phyloP scores from a whole-genome alignment of 768 basidiomycete species.

The Kwoniella europaea region DNA sequence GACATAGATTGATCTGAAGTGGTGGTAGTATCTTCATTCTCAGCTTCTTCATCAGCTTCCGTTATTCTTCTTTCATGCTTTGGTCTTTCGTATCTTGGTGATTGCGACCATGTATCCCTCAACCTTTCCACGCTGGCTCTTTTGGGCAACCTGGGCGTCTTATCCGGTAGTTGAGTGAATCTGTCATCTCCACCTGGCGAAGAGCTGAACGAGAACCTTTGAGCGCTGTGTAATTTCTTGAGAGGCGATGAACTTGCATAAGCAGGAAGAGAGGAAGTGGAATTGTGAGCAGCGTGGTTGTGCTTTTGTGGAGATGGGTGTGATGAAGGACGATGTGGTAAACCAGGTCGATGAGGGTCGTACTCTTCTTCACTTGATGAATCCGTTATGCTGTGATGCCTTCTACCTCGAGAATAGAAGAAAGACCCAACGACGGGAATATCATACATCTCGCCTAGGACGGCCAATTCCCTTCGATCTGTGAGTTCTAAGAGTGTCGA shows the following conservation, averaged over 20 bases:
- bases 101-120: constrained; percentile 3
- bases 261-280: neutral
- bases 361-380: constrained; percentile 20
- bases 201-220: constrained; percentile 26
- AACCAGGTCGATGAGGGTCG: neutral
- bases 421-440: constrained; percentile 37
- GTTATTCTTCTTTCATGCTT: constrained; percentile 42
- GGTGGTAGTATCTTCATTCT: neutral
- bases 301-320: neutral
- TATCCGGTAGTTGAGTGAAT: constrained; percentile 46
- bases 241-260: neutral
- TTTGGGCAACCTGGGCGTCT: constrained; percentile 44
- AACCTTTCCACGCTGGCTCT: constrained; percentile 34
- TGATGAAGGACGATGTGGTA: constrained; percentile 8
- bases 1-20: constrained; percentile 3
- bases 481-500: constrained; percentile 34
- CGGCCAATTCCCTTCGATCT: constrained; percentile 38
- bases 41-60: constrained; percentile 40
- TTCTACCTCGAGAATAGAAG: constrained; percentile 19
- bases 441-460: constrained; percentile 52
- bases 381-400: constrained; percentile 6
- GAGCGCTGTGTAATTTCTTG: constrained; percentile 12
- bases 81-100: constrained; percentile 20
- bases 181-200: constrained; percentile 27
- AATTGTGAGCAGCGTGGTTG: neutral